These are phyloP conservation scores for Drechslerella dactyloides DNA, from an alignment of 2,329 filamentous ascomycete genomes.

Conservation along the genomic window DNA sequence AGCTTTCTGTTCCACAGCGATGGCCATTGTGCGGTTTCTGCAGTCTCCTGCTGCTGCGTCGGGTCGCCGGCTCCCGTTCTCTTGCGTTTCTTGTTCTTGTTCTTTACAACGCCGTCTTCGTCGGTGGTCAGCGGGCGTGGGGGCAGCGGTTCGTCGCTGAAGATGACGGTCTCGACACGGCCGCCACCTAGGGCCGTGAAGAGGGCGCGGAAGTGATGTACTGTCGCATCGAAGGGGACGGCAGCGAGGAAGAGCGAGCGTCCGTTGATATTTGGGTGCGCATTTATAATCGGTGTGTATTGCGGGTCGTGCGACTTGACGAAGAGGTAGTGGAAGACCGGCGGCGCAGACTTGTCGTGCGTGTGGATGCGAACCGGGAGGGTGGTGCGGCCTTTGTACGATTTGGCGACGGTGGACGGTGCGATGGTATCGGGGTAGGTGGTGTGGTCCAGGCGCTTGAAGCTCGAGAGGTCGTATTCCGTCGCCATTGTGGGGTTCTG, in stretches of 20 bases:
- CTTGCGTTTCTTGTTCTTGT: constrained; percentile 61
- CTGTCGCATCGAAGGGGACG: constrained; percentile 81
- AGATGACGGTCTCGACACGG: constrained; percentile 77
- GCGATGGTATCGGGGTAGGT: constrained; percentile 27
- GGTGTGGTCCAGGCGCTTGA: constrained; percentile 26
- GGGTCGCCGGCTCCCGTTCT: constrained; percentile 56
- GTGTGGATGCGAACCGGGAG: constrained; percentile 30
- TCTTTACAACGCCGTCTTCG: constrained; percentile 58
- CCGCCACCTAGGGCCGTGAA: constrained; percentile 79
- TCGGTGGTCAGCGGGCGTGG: constrained; percentile 58
- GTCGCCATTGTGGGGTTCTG: constrained; percentile 16
- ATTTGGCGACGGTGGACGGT: constrained; percentile 23
- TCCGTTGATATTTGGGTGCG: constrained; percentile 70
- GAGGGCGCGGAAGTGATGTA: constrained; percentile 74
- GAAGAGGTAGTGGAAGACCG: constrained; percentile 81
- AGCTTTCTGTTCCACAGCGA: constrained; percentile 74
- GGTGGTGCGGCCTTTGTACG: constrained; percentile 34
- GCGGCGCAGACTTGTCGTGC: constrained; percentile 60
- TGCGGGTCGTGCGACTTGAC: constrained; percentile 82
- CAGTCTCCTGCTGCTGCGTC: constrained; percentile 63
- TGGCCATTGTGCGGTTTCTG: constrained; percentile 67
- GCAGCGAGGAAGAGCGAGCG: constrained; percentile 92
- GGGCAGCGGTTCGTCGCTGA: constrained; percentile 64
- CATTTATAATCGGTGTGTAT: constrained; percentile 52
- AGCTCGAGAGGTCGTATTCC: constrained; percentile 32